phyloP scores from a whole-genome alignment of 306 rosid genomes.

The Mucuna pruriens region DNA sequence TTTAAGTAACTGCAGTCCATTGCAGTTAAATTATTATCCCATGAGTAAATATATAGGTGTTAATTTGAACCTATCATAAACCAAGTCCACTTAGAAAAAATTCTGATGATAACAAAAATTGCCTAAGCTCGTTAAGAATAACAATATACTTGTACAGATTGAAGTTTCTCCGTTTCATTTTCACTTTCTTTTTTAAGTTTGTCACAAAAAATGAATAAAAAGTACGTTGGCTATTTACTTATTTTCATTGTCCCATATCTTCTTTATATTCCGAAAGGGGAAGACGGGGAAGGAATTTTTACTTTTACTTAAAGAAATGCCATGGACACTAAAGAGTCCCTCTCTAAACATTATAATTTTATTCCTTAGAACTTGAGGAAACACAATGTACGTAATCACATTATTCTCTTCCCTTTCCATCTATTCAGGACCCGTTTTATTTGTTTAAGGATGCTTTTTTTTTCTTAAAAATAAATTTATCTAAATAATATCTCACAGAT shows the following conservation, averaged over 20 bases:
- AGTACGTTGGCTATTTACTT: not conserved
- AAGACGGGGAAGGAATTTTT: not conserved
- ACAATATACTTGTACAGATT: not conserved
- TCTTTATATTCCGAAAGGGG: not conserved
- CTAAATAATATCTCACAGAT: too few relatives aligned
- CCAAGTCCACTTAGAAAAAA: too few relatives aligned
- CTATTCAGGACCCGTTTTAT: too few relatives aligned
- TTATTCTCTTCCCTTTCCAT: too few relatives aligned
- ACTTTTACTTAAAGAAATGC: not conserved
- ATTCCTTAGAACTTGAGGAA: not conserved
- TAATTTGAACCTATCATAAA: too few relatives aligned
- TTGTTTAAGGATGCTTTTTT: too few relatives aligned
- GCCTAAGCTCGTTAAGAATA: not conserved
- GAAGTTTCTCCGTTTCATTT: not conserved
- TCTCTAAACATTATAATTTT: not conserved
- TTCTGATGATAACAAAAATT: not conserved
- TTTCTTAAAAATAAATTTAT: too few relatives aligned
- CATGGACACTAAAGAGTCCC: not conserved
- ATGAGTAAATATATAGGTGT: too few relatives aligned
- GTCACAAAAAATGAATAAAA: not conserved
- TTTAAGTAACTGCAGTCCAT: too few relatives aligned
- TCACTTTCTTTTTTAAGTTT: not conserved
- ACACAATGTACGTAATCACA: too few relatives aligned
- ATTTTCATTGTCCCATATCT: not conserved
- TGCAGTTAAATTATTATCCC: too few relatives aligned